Percentiles rank a stretch among this genome's conserved stretches.
Conservation (phyloP, 306 rosid species). For the Cyclanthera cordifolia region DNA sequence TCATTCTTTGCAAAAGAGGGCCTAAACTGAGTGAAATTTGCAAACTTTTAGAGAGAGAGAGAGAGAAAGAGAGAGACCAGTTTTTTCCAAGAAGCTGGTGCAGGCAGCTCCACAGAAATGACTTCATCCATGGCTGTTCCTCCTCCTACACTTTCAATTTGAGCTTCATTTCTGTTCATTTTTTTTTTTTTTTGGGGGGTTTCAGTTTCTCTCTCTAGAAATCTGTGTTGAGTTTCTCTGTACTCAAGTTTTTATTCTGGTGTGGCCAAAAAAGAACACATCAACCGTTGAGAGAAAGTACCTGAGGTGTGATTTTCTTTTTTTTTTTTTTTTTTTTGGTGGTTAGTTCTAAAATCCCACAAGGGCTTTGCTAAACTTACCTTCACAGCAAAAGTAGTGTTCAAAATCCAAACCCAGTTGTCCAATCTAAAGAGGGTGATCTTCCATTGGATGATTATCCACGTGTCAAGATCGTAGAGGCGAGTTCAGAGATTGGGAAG, state of each 20-base stretch:
- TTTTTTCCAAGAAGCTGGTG: slow-evolving; percentile 87
- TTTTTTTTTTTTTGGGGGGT: neutral
- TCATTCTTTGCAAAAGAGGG: neutral
- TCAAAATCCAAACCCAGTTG: neutral
- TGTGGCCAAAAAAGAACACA: slow-evolving; percentile 13
- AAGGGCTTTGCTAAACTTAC: neutral
- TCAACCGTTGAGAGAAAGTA: slow-evolving; percentile 15
- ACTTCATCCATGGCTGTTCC: slow-evolving; percentile 40
- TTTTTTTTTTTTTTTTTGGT: no score
- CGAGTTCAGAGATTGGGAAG: neutral
- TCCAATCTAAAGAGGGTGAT: slow-evolving; percentile 4
- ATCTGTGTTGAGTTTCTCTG: neutral
- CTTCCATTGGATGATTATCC: slow-evolving; percentile 1
- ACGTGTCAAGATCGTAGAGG: slow-evolving; percentile 3
- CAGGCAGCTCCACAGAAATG: slow-evolving; percentile 69
- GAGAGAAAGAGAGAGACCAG: slow-evolving; percentile 34
- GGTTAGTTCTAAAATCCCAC: slow-evolving; percentile 5
- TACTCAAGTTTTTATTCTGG: neutral
- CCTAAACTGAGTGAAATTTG: neutral
- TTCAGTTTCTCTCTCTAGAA: slow-evolving; percentile 10
- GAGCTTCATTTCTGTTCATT: slow-evolving; percentile 2
- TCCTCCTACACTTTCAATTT: slow-evolving; percentile 5
- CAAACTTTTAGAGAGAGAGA: slow-evolving; percentile 12
- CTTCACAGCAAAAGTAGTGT: neutral
- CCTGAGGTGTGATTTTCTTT: slow-evolving; percentile 1